Evolutionary conservation across 352 stramenopile genomes (phyloP).

Genomic region (Phytophthora sansomeana): DNA sequence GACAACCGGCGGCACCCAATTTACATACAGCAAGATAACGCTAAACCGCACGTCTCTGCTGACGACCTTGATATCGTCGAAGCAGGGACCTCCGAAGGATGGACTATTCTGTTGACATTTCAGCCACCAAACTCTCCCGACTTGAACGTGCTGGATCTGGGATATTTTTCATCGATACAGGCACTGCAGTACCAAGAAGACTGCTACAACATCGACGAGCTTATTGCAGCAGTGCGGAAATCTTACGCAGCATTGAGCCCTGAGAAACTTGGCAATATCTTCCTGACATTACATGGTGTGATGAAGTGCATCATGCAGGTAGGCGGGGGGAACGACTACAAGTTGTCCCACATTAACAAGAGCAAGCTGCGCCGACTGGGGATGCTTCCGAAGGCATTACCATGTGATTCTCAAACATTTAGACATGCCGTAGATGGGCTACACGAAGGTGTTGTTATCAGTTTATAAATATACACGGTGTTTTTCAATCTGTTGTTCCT

Average conservation of each 20-base stretch:
- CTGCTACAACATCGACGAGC: conserved; percentile 12
- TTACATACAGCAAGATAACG: conserved; percentile 5
- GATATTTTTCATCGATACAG: conserved; percentile 13
- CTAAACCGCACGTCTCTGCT: background rate
- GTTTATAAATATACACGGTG: too few relatives aligned
- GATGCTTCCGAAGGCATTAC: background rate
- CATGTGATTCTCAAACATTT: background rate
- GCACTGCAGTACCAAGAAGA: conserved; percentile 10
- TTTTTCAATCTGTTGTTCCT: too few relatives aligned
- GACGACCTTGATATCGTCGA: background rate
- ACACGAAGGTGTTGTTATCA: background rate
- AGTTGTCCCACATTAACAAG: conserved; percentile 9
- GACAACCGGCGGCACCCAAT: background rate
- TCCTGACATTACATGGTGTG: conserved; percentile 9
- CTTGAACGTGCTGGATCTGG: background rate
- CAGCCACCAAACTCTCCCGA: conserved; percentile 6
- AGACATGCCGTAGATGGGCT: background rate
- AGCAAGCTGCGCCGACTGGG: background rate
- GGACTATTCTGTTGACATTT: conserved; percentile 1
- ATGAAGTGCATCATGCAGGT: background rate
- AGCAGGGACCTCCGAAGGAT: background rate
- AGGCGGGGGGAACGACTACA: conserved; percentile 5
- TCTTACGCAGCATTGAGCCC: background rate
- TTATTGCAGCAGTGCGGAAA: background rate
- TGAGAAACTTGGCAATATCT: conserved; percentile 12